These are phyloP conservation scores for Globisporangium canariense DNA, from an alignment of 352 stramenopile genomes.

Conservation along the genomic window DNA sequence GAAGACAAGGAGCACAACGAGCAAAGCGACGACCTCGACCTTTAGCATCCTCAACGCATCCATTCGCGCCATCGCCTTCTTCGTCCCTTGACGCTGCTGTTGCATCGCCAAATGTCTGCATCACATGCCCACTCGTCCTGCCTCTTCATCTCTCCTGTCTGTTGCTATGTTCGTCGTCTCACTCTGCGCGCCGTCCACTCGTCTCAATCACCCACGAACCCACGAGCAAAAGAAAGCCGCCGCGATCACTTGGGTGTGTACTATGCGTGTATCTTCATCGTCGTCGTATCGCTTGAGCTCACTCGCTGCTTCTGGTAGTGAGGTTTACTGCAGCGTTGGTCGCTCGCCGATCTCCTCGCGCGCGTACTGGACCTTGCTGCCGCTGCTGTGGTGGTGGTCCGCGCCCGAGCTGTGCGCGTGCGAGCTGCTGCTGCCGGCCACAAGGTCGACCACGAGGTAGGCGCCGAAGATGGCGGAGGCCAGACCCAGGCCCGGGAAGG, in stretches of 20 bases:
- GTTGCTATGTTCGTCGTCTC: background rate
- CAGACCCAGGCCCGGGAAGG: conserved; percentile 73
- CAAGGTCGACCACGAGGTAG: conserved; percentile 68
- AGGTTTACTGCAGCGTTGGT: conserved; percentile 37
- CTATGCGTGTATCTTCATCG: background rate
- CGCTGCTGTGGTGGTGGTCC: conserved; percentile 31
- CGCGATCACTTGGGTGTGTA: background rate
- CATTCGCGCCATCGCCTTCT: background rate
- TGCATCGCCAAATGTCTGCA: background rate
- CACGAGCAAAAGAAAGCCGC: background rate
- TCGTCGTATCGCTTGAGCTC: background rate
- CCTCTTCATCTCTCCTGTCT: background rate
- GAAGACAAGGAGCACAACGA: background rate
- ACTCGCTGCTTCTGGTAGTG: background rate
- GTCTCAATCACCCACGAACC: background rate
- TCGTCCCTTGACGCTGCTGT: background rate
- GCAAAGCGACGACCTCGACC: background rate
- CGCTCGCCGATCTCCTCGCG: conserved; percentile 59
- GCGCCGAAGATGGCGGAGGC: conserved; percentile 76
- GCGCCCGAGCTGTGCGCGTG: conserved; percentile 21
- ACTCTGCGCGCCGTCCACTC: background rate
- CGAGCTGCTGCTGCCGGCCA: conserved; percentile 40
- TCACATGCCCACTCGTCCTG: background rate
- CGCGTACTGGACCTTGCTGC: conserved; percentile 56
- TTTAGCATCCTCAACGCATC: background rate